A percentile compares a stretch with the other conserved stretches of the same genome.
Evolutionary conservation across 371 early-diverging fungal genomes (phyloP).

Genomic region (Lichtheimia ornata): DNA sequence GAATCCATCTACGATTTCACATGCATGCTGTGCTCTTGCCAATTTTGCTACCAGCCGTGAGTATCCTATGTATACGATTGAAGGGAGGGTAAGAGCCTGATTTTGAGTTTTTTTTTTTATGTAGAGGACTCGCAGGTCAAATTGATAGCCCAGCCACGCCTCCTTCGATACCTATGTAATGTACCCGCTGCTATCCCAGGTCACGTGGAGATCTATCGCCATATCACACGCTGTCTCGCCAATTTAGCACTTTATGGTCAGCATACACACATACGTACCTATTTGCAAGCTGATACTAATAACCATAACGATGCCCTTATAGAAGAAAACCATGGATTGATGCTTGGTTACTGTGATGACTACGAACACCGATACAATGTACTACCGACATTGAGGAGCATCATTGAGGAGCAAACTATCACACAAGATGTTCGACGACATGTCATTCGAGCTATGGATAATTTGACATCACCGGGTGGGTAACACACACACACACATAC

Average conservation of each 20-base stretch:
- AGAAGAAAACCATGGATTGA: slow-evolving; percentile 30
- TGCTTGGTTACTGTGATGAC: slow-evolving; percentile 16
- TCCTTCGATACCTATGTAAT: slow-evolving; percentile 45
- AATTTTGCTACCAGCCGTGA: slow-evolving; percentile 63
- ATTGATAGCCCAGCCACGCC: slow-evolving; percentile 50
- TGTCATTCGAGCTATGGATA: slow-evolving; percentile 47
- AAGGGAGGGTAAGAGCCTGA: too few species aligned
- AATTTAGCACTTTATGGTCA: slow-evolving; percentile 61
- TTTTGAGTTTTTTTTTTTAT: slow-evolving; percentile 6
- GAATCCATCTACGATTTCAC: slow-evolving; percentile 48
- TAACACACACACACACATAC: not conserved
- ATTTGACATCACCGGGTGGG: slow-evolving; percentile 38
- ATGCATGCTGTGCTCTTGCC: slow-evolving; percentile 64
- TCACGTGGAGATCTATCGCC: slow-evolving; percentile 48
- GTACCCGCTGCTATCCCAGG: slow-evolving; percentile 30
- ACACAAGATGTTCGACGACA: slow-evolving; percentile 44
- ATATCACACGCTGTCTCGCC: slow-evolving; percentile 59
- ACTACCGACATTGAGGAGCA: slow-evolving; percentile 45
- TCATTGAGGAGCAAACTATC: slow-evolving; percentile 31
- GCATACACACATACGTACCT: slow-evolving; percentile 3
- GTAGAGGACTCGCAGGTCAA: slow-evolving; percentile 55
- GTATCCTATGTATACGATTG: not conserved
- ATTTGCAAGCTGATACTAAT: too few species aligned
- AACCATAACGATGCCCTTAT: not conserved
- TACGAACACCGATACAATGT: slow-evolving; percentile 36